phyloP scores from a whole-genome alignment of 2,329 filamentous ascomycete genomes.

The Sporothrix sp. region DNA sequence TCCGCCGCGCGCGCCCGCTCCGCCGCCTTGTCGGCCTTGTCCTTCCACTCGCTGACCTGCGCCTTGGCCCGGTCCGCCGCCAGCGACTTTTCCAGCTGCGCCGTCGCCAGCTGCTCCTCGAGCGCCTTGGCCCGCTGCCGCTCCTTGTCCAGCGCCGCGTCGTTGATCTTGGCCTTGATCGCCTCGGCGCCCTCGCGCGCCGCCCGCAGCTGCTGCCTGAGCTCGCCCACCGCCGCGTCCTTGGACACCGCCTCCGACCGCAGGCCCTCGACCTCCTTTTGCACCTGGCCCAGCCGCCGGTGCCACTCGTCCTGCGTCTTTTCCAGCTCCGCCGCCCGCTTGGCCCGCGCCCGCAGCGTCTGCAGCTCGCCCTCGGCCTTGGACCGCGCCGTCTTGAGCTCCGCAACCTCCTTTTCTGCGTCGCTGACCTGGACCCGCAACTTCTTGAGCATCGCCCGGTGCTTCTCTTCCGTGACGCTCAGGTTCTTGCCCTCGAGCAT shows the following conservation, averaged over 20 bases:
- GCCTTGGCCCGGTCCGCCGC: slow-evolving; percentile 54
- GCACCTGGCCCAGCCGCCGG: slow-evolving; percentile 49
- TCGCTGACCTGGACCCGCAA: slow-evolving; percentile 57
- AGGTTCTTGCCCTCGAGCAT: slow-evolving; percentile 89
- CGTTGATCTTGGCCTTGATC: slow-evolving; percentile 55
- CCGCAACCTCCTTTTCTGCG: slow-evolving; percentile 53
- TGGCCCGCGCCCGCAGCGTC: slow-evolving; percentile 36
- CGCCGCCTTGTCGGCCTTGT: slow-evolving; percentile 61
- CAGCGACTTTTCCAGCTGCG: slow-evolving; percentile 72
- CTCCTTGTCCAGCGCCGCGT: slow-evolving; percentile 59
- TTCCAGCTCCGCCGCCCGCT: slow-evolving; percentile 43
- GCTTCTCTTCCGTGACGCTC: slow-evolving; percentile 76
- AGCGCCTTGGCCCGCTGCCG: slow-evolving; percentile 41
- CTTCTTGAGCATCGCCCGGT: slow-evolving; percentile 74
- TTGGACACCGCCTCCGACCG: slow-evolving; percentile 54
- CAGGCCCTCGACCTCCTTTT: slow-evolving; percentile 40
- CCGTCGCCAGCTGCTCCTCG: slow-evolving; percentile 48
- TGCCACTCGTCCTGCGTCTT: slow-evolving; percentile 44
- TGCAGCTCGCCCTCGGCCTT: slow-evolving; percentile 44
- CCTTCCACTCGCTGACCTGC: slow-evolving; percentile 61
- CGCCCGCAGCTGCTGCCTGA: slow-evolving; percentile 60
- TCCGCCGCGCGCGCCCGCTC: slow-evolving; percentile 61
- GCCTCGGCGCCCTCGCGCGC: slow-evolving; percentile 57
- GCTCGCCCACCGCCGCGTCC: slow-evolving; percentile 53
- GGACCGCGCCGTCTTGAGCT: slow-evolving; percentile 50